phyloP scores from a whole-genome alignment of 2,329 filamentous ascomycete genomes.

The Zarea fungicola region DNA sequence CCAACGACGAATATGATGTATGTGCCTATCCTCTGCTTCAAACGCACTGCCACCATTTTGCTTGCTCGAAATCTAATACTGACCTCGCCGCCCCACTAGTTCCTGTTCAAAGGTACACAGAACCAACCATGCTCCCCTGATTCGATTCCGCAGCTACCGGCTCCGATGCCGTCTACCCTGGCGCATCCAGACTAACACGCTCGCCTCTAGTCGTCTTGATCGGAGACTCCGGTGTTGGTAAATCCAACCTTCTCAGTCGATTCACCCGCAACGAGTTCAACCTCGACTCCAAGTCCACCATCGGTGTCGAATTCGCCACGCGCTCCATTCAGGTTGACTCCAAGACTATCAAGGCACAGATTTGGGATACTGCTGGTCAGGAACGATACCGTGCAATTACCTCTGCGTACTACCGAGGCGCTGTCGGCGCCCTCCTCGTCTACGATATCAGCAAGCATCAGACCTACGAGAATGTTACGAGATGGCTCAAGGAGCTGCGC shows the following conservation, averaged over 20 bases:
- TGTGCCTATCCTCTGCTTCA: constrained; percentile 35
- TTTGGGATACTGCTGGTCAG: constrained; percentile 99
- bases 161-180: constrained; percentile 13
- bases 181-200: constrained; percentile 26
- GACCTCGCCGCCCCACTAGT: constrained; percentile 51
- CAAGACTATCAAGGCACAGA: constrained; percentile 99
- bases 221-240: constrained; percentile 98
- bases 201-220: constrained; percentile 78
- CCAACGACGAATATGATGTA: constrained; percentile 99
- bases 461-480: constrained; percentile 97
- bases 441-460: constrained; percentile 99
- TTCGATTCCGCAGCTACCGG: constrained; percentile 4
- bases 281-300: constrained; percentile 98
- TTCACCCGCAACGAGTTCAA: constrained; percentile 99
- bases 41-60: constrained; percentile 11
- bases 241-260: constrained; percentile 98
- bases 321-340: constrained; percentile 97
- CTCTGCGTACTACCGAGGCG: constrained; percentile 97
- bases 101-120: constrained; percentile 91
- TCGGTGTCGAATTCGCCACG: constrained; percentile 98
- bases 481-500: constrained; percentile 97
- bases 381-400: constrained; percentile 99
- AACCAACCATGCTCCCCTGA: not conserved
- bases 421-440: constrained; percentile 92
- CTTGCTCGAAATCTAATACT: constrained; percentile 18